A percentile compares a stretch with the other conserved stretches of the same genome.
Conservation (phyloP, 352 stramenopile species). For the Phytophthora uliginosa region DNA sequence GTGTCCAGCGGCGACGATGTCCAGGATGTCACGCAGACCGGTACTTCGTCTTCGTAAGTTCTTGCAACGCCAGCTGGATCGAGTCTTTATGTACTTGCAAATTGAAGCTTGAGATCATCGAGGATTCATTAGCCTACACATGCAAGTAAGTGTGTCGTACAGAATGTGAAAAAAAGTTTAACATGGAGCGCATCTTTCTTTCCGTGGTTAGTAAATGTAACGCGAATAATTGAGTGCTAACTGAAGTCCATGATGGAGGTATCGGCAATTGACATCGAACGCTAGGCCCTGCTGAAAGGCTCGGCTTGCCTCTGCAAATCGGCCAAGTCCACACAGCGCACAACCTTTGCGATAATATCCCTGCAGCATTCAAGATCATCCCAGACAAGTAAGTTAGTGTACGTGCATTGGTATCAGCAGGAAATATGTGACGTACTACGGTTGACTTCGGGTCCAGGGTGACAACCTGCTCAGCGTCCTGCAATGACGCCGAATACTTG, state of each 20-base stretch:
- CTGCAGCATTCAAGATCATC: slow-evolving; percentile 28
- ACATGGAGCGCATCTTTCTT: neutral
- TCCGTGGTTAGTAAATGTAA: slow-evolving; percentile 22
- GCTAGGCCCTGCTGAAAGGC: slow-evolving; percentile 75
- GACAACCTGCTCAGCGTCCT: slow-evolving; percentile 67
- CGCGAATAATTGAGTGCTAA: slow-evolving; percentile 44
- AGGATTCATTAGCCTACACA: neutral
- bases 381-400: neutral
- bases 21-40: neutral
- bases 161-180: neutral
- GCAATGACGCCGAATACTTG: slow-evolving; percentile 50
- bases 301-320: slow-evolving; percentile 63
- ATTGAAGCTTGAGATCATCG: neutral
- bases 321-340: slow-evolving; percentile 58
- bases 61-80: neutral
- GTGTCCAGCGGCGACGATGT: neutral
- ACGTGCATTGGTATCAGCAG: neutral
- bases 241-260: slow-evolving; percentile 69
- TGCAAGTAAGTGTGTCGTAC: slow-evolving; percentile 1
- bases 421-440: slow-evolving; percentile 43
- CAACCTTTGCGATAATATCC: slow-evolving; percentile 79
- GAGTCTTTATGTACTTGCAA: neutral
- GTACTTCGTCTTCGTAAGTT: neutral
- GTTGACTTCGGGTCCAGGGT: slow-evolving; percentile 59
- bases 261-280: slow-evolving; percentile 67